Percentiles rank a stretch among this genome's conserved stretches.
Conservation (phyloP, 164 flowering plant species). For the Hamamelis virginiana region DNA sequence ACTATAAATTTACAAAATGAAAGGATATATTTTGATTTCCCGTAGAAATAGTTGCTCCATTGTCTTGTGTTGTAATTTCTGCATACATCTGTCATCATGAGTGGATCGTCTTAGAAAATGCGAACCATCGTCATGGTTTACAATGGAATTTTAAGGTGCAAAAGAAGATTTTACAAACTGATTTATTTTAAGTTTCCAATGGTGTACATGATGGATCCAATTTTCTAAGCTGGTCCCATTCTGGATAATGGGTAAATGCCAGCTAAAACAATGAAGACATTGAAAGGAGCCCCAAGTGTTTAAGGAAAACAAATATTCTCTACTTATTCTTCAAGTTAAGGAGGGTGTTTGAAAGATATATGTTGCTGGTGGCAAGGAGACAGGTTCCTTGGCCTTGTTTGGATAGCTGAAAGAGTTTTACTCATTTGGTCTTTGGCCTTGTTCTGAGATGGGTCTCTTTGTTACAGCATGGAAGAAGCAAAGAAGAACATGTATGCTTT, state of each 20-base stretch:
- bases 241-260: neutral
- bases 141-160: neutral
- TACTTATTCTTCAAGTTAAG: neutral
- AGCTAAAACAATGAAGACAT: neutral
- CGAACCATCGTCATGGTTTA: neutral
- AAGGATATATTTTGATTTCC: too few relatives aligned
- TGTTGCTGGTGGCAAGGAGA: neutral
- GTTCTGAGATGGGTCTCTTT: neutral
- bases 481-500: slow-evolving; percentile 99
- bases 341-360: neutral
- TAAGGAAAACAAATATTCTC: neutral
- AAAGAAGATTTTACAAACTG: neutral
- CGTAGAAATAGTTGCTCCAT: too few relatives aligned
- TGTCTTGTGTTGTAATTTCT: too few relatives aligned
- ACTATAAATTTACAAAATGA: too few relatives aligned
- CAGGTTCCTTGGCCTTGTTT: too few relatives aligned
- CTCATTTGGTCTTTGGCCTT: neutral
- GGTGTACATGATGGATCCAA: neutral
- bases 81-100: too few relatives aligned
- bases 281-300: neutral
- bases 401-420: neutral
- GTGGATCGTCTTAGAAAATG: too few relatives aligned
- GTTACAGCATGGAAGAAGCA: slow-evolving; percentile 93
- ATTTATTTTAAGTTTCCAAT: neutral
- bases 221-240: neutral